Conservation (phyloP, 129 eudicot species). For the Mikania micrantha region DNA sequence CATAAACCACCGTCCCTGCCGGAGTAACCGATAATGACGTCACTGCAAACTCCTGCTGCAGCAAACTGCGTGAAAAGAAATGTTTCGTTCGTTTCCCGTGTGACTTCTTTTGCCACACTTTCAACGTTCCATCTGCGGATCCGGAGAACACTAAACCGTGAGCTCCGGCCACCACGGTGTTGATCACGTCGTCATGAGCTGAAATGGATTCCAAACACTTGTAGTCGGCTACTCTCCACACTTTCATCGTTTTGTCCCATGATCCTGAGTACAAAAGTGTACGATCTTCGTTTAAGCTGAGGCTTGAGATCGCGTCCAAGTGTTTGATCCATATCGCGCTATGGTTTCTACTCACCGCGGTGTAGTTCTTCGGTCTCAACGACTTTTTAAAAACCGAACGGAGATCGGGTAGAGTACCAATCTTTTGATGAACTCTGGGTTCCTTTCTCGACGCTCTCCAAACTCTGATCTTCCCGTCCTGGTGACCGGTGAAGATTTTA, state of each 20-base stretch:
- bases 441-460: slow-evolving; percentile 55
- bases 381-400: slow-evolving; percentile 42
- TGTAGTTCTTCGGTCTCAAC: slow-evolving; percentile 41
- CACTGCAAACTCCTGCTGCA: slow-evolving; percentile 69
- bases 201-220: slow-evolving; percentile 61
- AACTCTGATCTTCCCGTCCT: slow-evolving; percentile 72
- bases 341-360: slow-evolving; percentile 26
- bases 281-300: slow-evolving; percentile 56
- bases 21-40: slow-evolving; percentile 53
- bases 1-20: slow-evolving; percentile 27
- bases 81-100: slow-evolving; percentile 64
- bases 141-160: slow-evolving; percentile 60
- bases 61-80: slow-evolving; percentile 44
- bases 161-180: slow-evolving; percentile 59
- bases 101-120: slow-evolving; percentile 59
- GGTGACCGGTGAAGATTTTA: slow-evolving; percentile 63
- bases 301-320: slow-evolving; percentile 57
- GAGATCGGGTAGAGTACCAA: slow-evolving; percentile 54
- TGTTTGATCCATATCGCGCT: slow-evolving; percentile 62
- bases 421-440: slow-evolving; percentile 41
- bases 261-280: slow-evolving; percentile 59
- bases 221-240: slow-evolving; percentile 59
- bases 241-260: slow-evolving; percentile 70
- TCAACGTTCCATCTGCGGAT: slow-evolving; percentile 69
- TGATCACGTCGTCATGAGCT: slow-evolving; percentile 71